Evolutionary conservation across 2,329 filamentous ascomycete genomes (phyloP).

Genomic region (Akanthomyces dipterigenus): DNA sequence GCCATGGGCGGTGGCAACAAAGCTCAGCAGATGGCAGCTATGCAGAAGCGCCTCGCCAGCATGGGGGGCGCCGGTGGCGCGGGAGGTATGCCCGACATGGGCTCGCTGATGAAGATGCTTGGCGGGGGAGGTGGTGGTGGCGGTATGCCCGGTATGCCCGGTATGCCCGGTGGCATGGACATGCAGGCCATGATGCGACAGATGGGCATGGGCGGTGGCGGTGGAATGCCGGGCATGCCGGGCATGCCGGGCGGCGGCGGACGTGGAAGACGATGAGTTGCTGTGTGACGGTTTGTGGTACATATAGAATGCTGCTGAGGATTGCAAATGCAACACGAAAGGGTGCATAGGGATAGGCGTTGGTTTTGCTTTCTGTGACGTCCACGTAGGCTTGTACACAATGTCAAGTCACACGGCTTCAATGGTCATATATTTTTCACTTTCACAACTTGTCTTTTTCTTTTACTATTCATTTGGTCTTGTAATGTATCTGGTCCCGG

Average conservation of each 20-base stretch:
- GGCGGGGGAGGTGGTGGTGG: conserved; percentile 52
- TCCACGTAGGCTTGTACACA: conserved; percentile 2
- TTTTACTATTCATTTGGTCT: background rate
- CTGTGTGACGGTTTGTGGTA: background rate
- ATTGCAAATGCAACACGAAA: conserved; percentile 4
- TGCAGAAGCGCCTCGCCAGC: conserved; percentile 90
- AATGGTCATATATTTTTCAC: background rate
- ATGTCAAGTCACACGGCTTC: background rate
- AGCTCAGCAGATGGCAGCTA: conserved; percentile 86
- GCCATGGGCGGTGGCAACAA: conserved; percentile 89
- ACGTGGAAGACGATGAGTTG: conserved; percentile 8
- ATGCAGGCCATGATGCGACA: conserved; percentile 77
- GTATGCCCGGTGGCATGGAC: conserved; percentile 66
- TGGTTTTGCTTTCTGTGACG: conserved; percentile 8
- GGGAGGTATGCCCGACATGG: conserved; percentile 73
- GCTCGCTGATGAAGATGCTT: conserved; percentile 87
- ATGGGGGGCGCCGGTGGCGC: conserved; percentile 70
- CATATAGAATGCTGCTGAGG: background rate
- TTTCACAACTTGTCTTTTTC: background rate
- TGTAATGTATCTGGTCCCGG: background rate
- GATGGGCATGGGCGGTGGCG: conserved; percentile 55
- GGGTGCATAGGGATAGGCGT: conserved; percentile 10
- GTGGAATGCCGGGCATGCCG: conserved; percentile 15
- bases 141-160: conserved; percentile 61
- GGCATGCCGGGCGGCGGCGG: conserved; percentile 6